phyloP scores from a whole-genome alignment of 768 basidiomycete genomes.

The Solioccasus polychromus region DNA sequence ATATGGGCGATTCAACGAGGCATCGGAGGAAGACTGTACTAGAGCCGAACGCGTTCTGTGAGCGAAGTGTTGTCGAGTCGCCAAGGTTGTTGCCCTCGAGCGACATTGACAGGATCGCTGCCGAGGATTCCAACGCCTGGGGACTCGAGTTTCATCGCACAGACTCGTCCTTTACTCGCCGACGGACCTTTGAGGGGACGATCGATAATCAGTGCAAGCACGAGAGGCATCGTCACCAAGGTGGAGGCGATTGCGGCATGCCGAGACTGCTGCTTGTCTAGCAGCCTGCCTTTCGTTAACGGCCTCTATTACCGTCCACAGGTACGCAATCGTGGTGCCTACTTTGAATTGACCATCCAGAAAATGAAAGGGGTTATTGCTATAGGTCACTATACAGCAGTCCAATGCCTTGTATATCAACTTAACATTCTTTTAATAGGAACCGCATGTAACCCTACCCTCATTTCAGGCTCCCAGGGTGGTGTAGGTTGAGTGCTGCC shows the following conservation, averaged over 20 bases:
- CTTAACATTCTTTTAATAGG: slow-evolving; percentile 35
- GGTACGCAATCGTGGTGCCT: slow-evolving; percentile 46
- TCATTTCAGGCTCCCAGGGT: slow-evolving; percentile 63
- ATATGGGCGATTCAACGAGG: slow-evolving; percentile 54
- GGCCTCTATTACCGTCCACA: slow-evolving; percentile 57
- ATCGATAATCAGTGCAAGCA: slow-evolving; percentile 38
- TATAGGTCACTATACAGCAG: slow-evolving; percentile 42
- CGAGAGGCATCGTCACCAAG: slow-evolving; percentile 29
- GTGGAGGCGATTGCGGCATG: slow-evolving; percentile 44
- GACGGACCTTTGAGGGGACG: slow-evolving; percentile 39
- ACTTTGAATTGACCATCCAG: slow-evolving; percentile 59
- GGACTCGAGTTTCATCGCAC: slow-evolving; percentile 40
- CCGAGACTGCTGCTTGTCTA: slow-evolving; percentile 52
- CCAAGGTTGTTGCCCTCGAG: slow-evolving; percentile 51
- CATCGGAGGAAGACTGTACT: slow-evolving; percentile 52
- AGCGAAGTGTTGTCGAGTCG: slow-evolving; percentile 33
- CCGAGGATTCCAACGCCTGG: slow-evolving; percentile 52
- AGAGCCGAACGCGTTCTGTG: slow-evolving; percentile 53
- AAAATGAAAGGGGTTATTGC: slow-evolving; percentile 59
- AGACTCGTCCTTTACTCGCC: slow-evolving; percentile 2
- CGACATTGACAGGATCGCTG: slow-evolving; percentile 49
- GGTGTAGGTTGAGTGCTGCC: slow-evolving; percentile 65
- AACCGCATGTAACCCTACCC: slow-evolving; percentile 66
- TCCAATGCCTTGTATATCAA: neutral
- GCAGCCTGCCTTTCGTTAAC: slow-evolving; percentile 56